Base-by-base conservation (phyloP, 495 filamentous ascomycete genomes). In the Podospora sp. region DNA sequence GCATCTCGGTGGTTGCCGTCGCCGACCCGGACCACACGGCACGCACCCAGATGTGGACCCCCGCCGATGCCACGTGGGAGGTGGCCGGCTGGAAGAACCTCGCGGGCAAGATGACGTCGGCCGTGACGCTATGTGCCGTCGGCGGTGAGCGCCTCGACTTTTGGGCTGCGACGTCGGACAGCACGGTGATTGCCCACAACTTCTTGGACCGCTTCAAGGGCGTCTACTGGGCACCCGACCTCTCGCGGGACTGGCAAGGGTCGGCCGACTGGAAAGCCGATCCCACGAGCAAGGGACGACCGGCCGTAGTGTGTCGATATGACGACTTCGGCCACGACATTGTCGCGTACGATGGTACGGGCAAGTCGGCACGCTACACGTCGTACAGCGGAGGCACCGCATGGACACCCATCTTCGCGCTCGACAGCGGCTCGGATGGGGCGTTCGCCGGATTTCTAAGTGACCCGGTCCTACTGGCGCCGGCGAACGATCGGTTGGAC, bases 1-100 rank as follows among this genome's bases (percentile, higher is more conserved):
- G 27, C 14, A 51, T 68, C 18, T 61, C 53, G 6, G 66, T 64
- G n/a, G 33, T 52, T 20, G 63, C 63, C 22, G 33, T 65, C 18
- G n/a, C 35, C 2, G 63, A 65, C 29, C 51, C 51, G 9, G 55
- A 60, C 25, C 52, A 46, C 52, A 36, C 25, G 60, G 60, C 52
- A 16, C 53, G 22, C 18, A 52, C 63, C 14, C 66, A 18, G 3
- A 36, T 59, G 18, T 51, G 29, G 22, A 9, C 25, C 29, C 12
- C 26, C 25, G 55, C 18, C 20, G 20, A 20, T 33, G 20, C 16
- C 18, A 50, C 51, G 7, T 65, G 63, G 63, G 35, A 50, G 21
- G 1, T 40, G 25, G 24, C 21, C 12, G 56, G 20, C n/a, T 65
- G 63, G 63, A 25, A 51, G 51, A 65, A 57, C 21, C n/a, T 57